These are phyloP conservation scores for Sarocladiaceae sp. DNA, from an alignment of 2,329 filamentous ascomycete species.

Conservation along the genomic window DNA sequence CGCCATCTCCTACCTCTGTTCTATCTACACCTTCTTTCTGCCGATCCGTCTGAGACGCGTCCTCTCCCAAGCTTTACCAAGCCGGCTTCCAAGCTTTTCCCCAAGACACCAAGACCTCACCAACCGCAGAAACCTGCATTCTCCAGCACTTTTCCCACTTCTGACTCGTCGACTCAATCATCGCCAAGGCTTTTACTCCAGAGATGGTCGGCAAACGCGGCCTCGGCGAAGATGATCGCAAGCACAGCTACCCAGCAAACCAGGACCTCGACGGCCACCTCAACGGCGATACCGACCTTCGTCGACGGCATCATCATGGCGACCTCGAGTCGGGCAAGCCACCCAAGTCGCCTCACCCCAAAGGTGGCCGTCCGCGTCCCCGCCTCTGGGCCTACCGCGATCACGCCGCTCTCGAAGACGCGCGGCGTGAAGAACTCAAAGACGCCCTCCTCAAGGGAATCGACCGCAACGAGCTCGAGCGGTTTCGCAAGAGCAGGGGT, in stretches of 20 bases:
- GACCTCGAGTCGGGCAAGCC: not conserved
- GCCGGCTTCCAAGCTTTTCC: conserved; percentile 2
- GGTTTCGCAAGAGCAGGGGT: conserved; percentile 21
- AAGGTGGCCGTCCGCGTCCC: conserved; percentile 1
- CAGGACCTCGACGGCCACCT: not conserved
- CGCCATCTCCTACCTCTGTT: not conserved
- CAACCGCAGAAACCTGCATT: no score
- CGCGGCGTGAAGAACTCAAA: conserved; percentile 24
- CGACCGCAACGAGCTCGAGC: conserved; percentile 21
- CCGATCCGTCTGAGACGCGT: not conserved
- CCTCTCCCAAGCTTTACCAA: not conserved
- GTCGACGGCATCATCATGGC: not conserved
- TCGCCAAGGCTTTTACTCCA: not conserved
- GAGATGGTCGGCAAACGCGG: conserved; percentile 6
- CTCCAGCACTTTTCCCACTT: not conserved
- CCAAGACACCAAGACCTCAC: no score
- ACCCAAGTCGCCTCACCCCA: not conserved
- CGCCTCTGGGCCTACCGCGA: conserved; percentile 24
- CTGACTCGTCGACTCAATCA: not conserved
- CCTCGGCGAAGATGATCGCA: conserved; percentile 1
- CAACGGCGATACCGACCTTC: not conserved
- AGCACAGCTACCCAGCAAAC: conserved; percentile 3
- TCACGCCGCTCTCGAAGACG: conserved; percentile 22
- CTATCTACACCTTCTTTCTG: not conserved
- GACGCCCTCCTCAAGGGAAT: conserved; percentile 22